phyloP scores from a whole-genome alignment of 2,329 filamentous ascomycete genomes.

The Rosellinia necatrix region DNA sequence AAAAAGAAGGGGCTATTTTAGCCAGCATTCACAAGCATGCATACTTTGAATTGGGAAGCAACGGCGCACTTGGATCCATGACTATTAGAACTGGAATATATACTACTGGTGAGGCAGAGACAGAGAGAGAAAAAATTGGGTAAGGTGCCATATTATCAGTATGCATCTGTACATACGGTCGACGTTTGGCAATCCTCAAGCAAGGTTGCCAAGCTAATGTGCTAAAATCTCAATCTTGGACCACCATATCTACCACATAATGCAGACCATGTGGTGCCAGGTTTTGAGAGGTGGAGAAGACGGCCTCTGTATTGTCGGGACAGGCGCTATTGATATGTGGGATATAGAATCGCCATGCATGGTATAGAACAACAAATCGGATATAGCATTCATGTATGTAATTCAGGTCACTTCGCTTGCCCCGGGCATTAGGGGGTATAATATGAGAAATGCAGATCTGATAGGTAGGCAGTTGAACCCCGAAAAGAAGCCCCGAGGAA shows the following conservation, averaged over 20 bases:
- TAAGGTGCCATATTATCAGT: not conserved
- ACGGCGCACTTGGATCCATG: slow-evolving; percentile 19
- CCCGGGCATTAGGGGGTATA: no score
- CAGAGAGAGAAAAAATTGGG: not conserved
- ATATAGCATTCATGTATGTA: no score
- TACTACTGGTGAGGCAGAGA: slow-evolving; percentile 7
- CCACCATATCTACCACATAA: not conserved
- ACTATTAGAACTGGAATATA: slow-evolving; percentile 14
- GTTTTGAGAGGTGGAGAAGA: not conserved
- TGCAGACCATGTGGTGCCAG: not conserved
- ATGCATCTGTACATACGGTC: not conserved
- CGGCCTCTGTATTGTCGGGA: not conserved
- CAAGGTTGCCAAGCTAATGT: not conserved
- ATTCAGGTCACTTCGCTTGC: no score
- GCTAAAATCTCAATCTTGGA: not conserved
- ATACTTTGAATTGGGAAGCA: slow-evolving; percentile 2
- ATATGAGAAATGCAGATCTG: no score
- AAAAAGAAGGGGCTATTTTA: slow-evolving; percentile 44
- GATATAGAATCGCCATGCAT: not conserved
- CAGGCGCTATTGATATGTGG: not conserved
- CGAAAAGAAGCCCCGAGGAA: no score
- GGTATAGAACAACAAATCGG: not conserved
- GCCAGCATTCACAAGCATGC: slow-evolving; percentile 9
- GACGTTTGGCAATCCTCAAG: not conserved
- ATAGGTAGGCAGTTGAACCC: no score